Evolutionary conservation across 1,139 yeast species (phyloP), one percentile per base, ranked within the genome.

Genomic region (Candida dubliniensis): DNA sequence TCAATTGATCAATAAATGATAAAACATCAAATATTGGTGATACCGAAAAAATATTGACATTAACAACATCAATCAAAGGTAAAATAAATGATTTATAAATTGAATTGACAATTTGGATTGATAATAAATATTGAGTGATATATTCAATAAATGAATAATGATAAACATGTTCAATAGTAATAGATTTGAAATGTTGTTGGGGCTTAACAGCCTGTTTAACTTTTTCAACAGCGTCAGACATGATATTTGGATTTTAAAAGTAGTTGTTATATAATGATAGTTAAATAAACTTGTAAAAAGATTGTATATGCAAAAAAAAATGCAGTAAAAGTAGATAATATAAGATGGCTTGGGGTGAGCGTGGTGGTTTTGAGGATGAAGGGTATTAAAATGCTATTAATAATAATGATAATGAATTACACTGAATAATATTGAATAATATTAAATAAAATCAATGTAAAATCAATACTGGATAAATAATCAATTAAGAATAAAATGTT

Each of bases 131-230:
- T 27, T 56, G 50, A 37, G 53, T 52, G 15, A 59, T 40, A 23
- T 56, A 47, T 40, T 62, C 50, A 34, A 72, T 64, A 15, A 60
- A 47, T 8, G 67, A 52, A 57, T 73, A 73, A 2, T 68, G 59
- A 42, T 55, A 53, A 43, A 73, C 45, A 53, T 73, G 77, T 36
- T 57, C 50, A 34, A 68, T 42, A n/a, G 74, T 53, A 52, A 66
- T 63, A 41, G 77, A 71, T 41, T 62, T 52, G 54, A 66, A 66
- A 29, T 46, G 34, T 38, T 47, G 50, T 23, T 38, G 24, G 9
- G 47, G 31, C 25, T 42, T 47, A 32, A 42, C 33, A 12, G 39
- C 23, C 36, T 45, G 43, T 33, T 47, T 47, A 32, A 43, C 45
- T 34, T 46, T 44, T 25, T 46, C 40, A 31, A 39, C 36, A 35